A percentile compares a stretch with the other conserved stretches of the same genome.
Evolutionary conservation across 371 early-diverging fungal species (phyloP).

Genomic region (Sporodiniella umbellata): DNA sequence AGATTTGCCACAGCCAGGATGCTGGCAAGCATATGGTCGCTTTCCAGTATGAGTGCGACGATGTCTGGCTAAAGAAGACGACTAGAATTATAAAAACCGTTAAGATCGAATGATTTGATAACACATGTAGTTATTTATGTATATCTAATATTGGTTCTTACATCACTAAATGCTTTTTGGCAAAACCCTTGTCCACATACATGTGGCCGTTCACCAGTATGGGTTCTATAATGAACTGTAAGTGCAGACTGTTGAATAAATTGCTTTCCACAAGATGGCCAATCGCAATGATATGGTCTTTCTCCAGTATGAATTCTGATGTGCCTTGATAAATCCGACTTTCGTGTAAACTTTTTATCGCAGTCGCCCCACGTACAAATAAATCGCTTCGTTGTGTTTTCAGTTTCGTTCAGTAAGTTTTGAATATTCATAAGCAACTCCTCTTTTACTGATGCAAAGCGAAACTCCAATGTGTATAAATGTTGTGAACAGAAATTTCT

Average conservation of each 20-base stretch:
- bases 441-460: background rate
- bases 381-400: slow-evolving; percentile 45
- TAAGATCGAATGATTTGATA: too few relatives aligned
- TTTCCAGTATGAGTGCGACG: slow-evolving; percentile 50
- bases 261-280: slow-evolving; percentile 66
- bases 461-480: background rate
- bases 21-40: slow-evolving; percentile 42
- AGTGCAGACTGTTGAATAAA: slow-evolving; percentile 81
- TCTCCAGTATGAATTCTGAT: slow-evolving; percentile 74
- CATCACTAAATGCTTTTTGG: slow-evolving; percentile 59
- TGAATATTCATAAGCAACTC: slow-evolving; percentile 40
- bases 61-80: slow-evolving; percentile 49
- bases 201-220: slow-evolving; percentile 80
- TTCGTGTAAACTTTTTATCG: slow-evolving; percentile 73
- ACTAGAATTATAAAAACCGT: slow-evolving; percentile 19
- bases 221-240: slow-evolving; percentile 75
- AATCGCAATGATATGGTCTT: slow-evolving; percentile 62
- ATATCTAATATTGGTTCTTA: too few relatives aligned
- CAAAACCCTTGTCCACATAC: slow-evolving; percentile 60
- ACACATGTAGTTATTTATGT: too few relatives aligned
- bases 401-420: slow-evolving; percentile 38
- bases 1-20: slow-evolving; percentile 51
- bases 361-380: slow-evolving; percentile 65
- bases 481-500: background rate
- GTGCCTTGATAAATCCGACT: slow-evolving; percentile 77